phyloP scores from a whole-genome alignment of 768 basidiomycete species.

The Clathrus columnatus region DNA sequence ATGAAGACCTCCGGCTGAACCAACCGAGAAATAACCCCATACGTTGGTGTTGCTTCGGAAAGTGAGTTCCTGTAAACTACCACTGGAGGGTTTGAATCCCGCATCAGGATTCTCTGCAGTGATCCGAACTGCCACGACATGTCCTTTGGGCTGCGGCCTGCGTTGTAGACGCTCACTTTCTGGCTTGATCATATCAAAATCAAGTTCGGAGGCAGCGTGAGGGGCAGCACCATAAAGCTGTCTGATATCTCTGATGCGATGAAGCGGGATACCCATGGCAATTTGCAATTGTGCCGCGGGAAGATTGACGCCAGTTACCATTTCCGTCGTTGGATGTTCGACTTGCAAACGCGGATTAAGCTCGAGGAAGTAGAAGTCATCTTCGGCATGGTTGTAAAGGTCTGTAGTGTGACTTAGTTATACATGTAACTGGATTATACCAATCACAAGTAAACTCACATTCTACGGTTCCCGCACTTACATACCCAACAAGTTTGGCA shows the following conservation, averaged over 20 bases:
- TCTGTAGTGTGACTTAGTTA: conserved; percentile 36
- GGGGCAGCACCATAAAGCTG: conserved; percentile 92
- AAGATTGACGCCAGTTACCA: conserved; percentile 98
- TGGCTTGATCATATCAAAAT: conserved; percentile 91
- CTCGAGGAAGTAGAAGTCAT: conserved; percentile 95
- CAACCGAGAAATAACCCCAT: conserved; percentile 99
- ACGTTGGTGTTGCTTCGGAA: conserved; percentile 99
- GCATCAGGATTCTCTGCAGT: conserved; percentile 99
- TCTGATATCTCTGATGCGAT: conserved; percentile 92
- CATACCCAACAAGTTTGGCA: conserved; percentile 98
- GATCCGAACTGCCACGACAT: conserved; percentile 98
- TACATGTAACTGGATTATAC: conserved; percentile 5
- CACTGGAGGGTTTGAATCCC: conserved; percentile 98
- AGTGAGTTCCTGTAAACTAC: conserved; percentile 94
- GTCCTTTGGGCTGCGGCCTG: conserved; percentile 93
- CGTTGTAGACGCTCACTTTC: conserved; percentile 84
- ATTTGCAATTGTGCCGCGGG: conserved; percentile 96
- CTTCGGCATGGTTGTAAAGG: conserved; percentile 89
- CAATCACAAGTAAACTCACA: conserved; percentile 40
- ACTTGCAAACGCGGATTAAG: conserved; percentile 99
- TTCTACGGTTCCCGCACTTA: conserved; percentile 97
- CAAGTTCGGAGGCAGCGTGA: conserved; percentile 82
- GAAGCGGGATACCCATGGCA: conserved; percentile 96
- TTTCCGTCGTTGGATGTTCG: conserved; percentile 99
- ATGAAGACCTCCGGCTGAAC: conserved; percentile 90